Percentiles rank a stretch among this genome's conserved stretches.
These are phyloP conservation scores for Lasiodiplodia sp. DNA, from an alignment of 2,329 filamentous ascomycete species.

Conservation along the genomic window DNA sequence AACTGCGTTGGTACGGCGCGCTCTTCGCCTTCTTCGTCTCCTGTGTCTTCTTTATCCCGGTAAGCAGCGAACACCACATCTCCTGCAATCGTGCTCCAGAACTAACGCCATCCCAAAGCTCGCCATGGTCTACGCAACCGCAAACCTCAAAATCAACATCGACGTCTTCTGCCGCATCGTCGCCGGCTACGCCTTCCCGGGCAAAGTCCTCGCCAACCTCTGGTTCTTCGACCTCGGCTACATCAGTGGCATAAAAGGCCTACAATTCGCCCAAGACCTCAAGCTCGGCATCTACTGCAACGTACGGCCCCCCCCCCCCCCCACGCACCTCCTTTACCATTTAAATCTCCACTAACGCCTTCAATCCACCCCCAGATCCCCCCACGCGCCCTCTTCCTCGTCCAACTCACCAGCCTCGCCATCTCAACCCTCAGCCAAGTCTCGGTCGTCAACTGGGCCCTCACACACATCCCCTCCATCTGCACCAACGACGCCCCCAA, in stretches of 20 bases:
- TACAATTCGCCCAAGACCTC: conserved; percentile 25
- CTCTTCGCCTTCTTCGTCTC: conserved; percentile 23
- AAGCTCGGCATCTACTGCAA: conserved; percentile 23
- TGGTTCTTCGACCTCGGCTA: conserved; percentile 29
- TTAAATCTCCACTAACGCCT: neutral
- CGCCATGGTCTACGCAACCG: conserved; percentile 20
- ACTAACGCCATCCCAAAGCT: neutral
- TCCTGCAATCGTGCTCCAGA: neutral
- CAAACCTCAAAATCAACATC: conserved; percentile 25
- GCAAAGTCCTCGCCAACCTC: conserved; percentile 24
- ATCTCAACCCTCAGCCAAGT: conserved; percentile 37
- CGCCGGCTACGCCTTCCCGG: conserved; percentile 17
- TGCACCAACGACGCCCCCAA: conserved; percentile 39
- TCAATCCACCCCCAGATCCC: neutral
- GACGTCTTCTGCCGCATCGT: conserved; percentile 27
- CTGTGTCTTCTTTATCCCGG: conserved; percentile 15
- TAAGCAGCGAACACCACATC: neutral
- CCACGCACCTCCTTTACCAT: too few relatives aligned
- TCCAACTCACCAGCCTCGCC: neutral
- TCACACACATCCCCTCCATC: conserved; percentile 52
- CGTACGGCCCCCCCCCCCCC: too few relatives aligned
- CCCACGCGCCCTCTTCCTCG: neutral
- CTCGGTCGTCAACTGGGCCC: conserved; percentile 40
- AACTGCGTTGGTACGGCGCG: conserved; percentile 21
- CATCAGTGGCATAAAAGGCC: conserved; percentile 15